These are phyloP conservation scores for Pseudocercospora cruenta DNA, from an alignment of 2,329 filamentous ascomycete species.

Conservation along the genomic window DNA sequence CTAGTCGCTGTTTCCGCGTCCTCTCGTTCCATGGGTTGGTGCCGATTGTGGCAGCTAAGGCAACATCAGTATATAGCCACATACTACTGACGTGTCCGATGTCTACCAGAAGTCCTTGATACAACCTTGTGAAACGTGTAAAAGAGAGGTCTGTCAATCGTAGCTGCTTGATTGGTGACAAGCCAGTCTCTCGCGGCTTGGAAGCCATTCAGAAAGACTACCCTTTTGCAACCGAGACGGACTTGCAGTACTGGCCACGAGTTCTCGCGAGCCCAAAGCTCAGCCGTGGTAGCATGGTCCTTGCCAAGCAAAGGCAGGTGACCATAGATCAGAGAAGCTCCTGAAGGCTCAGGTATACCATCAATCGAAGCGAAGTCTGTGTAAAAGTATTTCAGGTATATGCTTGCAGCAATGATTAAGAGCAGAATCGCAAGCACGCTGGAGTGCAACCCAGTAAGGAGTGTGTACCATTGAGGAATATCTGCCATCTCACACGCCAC, in stretches of 20 bases:
- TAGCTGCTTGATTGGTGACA: slow-evolving; percentile 9
- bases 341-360: not conserved
- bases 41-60: slow-evolving; percentile 8
- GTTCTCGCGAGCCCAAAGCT: not conserved
- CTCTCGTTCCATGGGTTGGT: slow-evolving; percentile 12
- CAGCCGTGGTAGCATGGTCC: slow-evolving; percentile 3
- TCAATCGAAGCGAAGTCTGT: not conserved
- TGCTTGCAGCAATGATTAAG: not conserved
- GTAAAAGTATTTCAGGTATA: slow-evolving; percentile 5
- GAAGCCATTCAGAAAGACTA: slow-evolving; percentile 3
- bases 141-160: slow-evolving; percentile 3
- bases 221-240: slow-evolving; percentile 4
- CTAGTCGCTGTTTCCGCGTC: slow-evolving; percentile 8
- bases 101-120: slow-evolving; percentile 6
- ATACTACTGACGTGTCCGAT: no score
- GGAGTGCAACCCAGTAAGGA: not conserved
- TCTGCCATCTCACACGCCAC: not conserved
- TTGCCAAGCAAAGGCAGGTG: slow-evolving; percentile 9
- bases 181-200: slow-evolving; percentile 10
- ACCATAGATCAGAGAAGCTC: slow-evolving; percentile 3
- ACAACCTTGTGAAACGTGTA: slow-evolving; percentile 11
- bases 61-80: no score
- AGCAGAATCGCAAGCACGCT: not conserved
- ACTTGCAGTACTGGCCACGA: slow-evolving; percentile 8
- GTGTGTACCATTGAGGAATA: not conserved